Evolutionary conservation across 768 basidiomycete genomes (phyloP).

Genomic region (Boletus rex-veris): DNA sequence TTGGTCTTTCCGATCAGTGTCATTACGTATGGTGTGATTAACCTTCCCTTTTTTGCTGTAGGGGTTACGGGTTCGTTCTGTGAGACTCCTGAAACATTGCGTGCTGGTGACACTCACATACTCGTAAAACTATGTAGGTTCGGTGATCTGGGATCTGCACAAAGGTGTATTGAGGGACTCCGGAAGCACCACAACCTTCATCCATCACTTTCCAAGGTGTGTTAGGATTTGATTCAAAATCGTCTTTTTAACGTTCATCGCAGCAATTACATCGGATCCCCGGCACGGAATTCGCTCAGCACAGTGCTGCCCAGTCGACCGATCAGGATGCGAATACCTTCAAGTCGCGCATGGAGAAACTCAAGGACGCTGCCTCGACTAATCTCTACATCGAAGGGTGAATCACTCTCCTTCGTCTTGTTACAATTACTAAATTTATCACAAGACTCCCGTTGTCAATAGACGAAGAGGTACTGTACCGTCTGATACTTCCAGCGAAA

Average conservation of each 20-base stretch:
- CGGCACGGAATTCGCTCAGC: slow-evolving; percentile 59
- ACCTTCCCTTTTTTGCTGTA: slow-evolving; percentile 30
- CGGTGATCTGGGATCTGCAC: slow-evolving; percentile 60
- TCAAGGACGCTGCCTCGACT: slow-evolving; percentile 63
- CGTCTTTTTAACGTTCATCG: neutral
- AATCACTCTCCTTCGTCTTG: slow-evolving; percentile 6
- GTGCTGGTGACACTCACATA: neutral
- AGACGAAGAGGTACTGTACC: slow-evolving; percentile 57
- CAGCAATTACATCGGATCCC: slow-evolving; percentile 80
- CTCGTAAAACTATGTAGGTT: slow-evolving; percentile 46
- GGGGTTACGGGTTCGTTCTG: slow-evolving; percentile 79
- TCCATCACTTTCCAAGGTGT: slow-evolving; percentile 83
- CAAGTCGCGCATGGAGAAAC: slow-evolving; percentile 76
- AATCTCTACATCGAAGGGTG: slow-evolving; percentile 82
- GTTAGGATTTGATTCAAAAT: slow-evolving; percentile 2
- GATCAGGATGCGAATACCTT: slow-evolving; percentile 45
- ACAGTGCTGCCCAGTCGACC: slow-evolving; percentile 19
- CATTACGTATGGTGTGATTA: neutral
- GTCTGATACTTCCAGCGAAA: neutral
- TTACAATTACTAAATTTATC: neutral
- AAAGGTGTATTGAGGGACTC: slow-evolving; percentile 68
- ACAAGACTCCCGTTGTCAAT: slow-evolving; percentile 63
- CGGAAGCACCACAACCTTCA: slow-evolving; percentile 74
- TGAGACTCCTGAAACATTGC: slow-evolving; percentile 36
- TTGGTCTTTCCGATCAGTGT: slow-evolving; percentile 27